A percentile compares a stretch with the other conserved stretches of the same genome.
Evolutionary conservation across 2,329 filamentous ascomycete genomes (phyloP).

Genomic region (Penicillium sp.): DNA sequence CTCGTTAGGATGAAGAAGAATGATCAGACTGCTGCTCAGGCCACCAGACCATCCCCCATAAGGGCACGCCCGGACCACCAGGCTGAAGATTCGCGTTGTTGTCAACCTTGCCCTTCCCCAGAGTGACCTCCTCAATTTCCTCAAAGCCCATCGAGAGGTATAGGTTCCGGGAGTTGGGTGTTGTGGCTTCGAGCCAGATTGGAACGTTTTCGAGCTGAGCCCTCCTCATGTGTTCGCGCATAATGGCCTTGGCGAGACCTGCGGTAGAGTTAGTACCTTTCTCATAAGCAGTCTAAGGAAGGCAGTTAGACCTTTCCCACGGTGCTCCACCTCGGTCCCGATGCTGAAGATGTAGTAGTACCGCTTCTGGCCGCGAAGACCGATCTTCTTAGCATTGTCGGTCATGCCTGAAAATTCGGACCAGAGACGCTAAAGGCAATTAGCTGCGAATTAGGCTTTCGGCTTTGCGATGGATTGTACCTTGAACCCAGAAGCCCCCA

Average conservation of each 20-base stretch:
- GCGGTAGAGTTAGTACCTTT: background rate
- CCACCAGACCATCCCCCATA: constrained; percentile 38
- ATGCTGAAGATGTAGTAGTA: constrained; percentile 37
- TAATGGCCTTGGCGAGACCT: constrained; percentile 32
- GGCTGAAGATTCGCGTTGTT: constrained; percentile 24
- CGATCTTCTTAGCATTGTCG: constrained; percentile 30
- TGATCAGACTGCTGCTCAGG: constrained; percentile 13
- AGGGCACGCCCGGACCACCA: constrained; percentile 26
- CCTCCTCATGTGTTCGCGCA: constrained; percentile 25
- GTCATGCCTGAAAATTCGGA: constrained; percentile 32
- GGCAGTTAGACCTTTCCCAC: constrained; percentile 27
- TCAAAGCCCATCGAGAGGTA: constrained; percentile 34
- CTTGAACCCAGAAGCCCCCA: constrained; percentile 29
- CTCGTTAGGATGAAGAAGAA: background rate
- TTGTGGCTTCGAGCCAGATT: constrained; percentile 36
- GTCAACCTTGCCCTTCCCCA: constrained; percentile 32
- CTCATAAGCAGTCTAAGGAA: background rate
- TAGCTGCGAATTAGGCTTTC: background rate
- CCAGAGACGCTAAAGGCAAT: constrained; percentile 26
- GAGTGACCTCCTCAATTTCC: constrained; percentile 29
- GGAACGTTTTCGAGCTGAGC: constrained; percentile 29
- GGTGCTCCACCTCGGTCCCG: constrained; percentile 32
- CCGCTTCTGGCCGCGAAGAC: constrained; percentile 25
- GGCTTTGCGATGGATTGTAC: constrained; percentile 10
- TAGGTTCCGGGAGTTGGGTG: constrained; percentile 23